Evolutionary conservation across 164 flowering plant species (phyloP).

Genomic region (Vitis amurensis): DNA sequence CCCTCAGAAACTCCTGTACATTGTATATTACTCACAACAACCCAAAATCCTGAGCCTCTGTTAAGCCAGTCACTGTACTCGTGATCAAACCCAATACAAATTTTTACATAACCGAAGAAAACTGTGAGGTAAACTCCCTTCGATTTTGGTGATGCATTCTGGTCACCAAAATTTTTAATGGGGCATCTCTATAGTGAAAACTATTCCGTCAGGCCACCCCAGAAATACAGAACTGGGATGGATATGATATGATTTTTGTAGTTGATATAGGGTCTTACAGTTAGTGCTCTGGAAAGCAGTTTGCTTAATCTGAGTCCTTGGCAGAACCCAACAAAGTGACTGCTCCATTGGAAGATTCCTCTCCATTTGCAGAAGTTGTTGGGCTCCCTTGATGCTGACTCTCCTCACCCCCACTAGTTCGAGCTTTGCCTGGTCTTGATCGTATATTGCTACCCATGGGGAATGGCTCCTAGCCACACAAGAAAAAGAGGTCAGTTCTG

Average conservation of each 20-base stretch:
- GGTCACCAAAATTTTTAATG: conserved; percentile 15
- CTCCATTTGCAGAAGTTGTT: conserved; percentile 20
- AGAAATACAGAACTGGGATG: conserved; percentile 18
- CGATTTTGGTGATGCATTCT: conserved; percentile 5
- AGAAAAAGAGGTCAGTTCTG: background rate
- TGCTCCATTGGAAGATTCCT: conserved; percentile 23
- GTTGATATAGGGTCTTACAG: conserved; percentile 3
- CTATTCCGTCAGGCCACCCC: conserved; percentile 18
- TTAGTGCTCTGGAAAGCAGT: conserved; percentile 9
- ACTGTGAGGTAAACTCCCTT: background rate
- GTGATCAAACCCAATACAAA: background rate
- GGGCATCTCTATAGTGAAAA: conserved; percentile 19
- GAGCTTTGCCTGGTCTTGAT: conserved; percentile 34
- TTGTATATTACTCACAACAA: conserved; percentile 1
- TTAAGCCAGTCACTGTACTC: conserved; percentile 14
- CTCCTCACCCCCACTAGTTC: conserved; percentile 22
- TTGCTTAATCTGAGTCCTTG: conserved; percentile 21
- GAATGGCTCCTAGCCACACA: conserved; percentile 38
- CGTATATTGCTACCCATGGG: conserved; percentile 40
- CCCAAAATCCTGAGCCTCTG: conserved; percentile 22
- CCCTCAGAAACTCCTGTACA: conserved; percentile 10
- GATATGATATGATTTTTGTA: background rate
- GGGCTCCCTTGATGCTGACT: conserved; percentile 18
- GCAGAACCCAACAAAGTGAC: conserved; percentile 20
- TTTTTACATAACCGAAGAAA: background rate